These are phyloP conservation scores for Phenoliferia sp. DNA, from an alignment of 1,284 basidiomycete genomes.

Conservation along the genomic window DNA sequence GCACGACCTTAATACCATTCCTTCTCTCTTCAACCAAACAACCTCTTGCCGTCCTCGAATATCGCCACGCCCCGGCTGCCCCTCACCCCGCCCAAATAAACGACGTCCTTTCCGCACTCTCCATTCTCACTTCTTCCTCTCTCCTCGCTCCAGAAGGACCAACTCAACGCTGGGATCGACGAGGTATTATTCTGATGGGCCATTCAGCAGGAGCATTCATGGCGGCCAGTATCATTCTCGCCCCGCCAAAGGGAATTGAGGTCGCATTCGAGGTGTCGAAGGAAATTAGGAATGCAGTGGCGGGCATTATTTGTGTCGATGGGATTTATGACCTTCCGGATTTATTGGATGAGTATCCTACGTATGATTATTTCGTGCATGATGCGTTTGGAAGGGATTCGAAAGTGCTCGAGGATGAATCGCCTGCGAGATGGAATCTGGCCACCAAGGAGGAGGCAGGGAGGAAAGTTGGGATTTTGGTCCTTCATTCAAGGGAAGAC, in stretches of 20 bases:
- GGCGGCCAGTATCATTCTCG: slow-evolving; percentile 10
- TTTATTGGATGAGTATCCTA: slow-evolving; percentile 29
- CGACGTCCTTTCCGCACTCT: slow-evolving; percentile 25
- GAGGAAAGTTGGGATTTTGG: slow-evolving; percentile 3
- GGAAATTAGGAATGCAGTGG: slow-evolving; percentile 7
- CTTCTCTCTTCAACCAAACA: slow-evolving; percentile 12
- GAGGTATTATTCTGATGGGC: slow-evolving; percentile 11
- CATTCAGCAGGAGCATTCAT: slow-evolving; percentile 33
- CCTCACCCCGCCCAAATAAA: slow-evolving; percentile 24
- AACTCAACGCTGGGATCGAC: slow-evolving; percentile 13
- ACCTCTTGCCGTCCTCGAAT: slow-evolving; percentile 27
- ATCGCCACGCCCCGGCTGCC: slow-evolving; percentile 23
- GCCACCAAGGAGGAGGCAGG: not conserved
- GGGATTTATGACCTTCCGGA: slow-evolving; percentile 30
- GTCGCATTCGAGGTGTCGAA: slow-evolving; percentile 10
- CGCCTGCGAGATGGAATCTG: slow-evolving; percentile 21
- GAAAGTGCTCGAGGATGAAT: slow-evolving; percentile 9
- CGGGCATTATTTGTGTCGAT: slow-evolving; percentile 17
- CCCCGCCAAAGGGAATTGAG: not conserved
- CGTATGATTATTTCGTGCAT: slow-evolving; percentile 20
- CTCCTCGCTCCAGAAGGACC: slow-evolving; percentile 9
- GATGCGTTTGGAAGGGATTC: slow-evolving; percentile 19
- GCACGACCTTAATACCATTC: slow-evolving; percentile 11
- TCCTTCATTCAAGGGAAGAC: slow-evolving; percentile 17
- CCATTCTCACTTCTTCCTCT: slow-evolving; percentile 7